Percentiles rank a stretch among this genome's conserved stretches.
Conservation (phyloP, 768 basidiomycete genomes). For the Kwoniella mangroviensis region DNA sequence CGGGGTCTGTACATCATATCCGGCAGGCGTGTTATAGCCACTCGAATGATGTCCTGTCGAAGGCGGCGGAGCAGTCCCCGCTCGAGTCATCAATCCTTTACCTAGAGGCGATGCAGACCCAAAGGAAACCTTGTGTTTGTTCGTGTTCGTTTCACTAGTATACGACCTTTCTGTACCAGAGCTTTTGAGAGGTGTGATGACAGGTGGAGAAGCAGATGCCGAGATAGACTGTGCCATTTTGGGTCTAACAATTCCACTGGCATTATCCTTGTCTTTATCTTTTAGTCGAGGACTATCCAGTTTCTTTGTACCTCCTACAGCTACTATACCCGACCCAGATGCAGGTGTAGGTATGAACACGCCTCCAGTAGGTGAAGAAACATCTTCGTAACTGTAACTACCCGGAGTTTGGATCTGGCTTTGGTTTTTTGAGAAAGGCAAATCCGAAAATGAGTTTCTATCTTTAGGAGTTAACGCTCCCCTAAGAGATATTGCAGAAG, state of each 20-base stretch:
- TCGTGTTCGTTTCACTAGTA: slow-evolving; percentile 3
- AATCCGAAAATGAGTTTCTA: slow-evolving; percentile 20
- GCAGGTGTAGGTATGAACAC: slow-evolving; percentile 13
- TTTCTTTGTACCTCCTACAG: neutral
- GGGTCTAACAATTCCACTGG: slow-evolving; percentile 1
- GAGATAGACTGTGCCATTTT: neutral
- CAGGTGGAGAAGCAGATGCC: slow-evolving; percentile 21
- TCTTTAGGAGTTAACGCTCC: slow-evolving; percentile 27
- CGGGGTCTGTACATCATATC: slow-evolving; percentile 10
- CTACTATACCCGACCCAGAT: neutral
- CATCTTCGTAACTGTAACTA: slow-evolving; percentile 24
- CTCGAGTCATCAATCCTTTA: slow-evolving; percentile 4
- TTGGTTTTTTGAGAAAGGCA: slow-evolving; percentile 11
- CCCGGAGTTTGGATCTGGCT: slow-evolving; percentile 14
- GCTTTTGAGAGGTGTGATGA: slow-evolving; percentile 17
- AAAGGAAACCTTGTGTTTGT: slow-evolving; percentile 22
- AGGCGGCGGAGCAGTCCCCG: slow-evolving; percentile 12
- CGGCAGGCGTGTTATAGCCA: slow-evolving; percentile 19
- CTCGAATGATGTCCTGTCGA: neutral
- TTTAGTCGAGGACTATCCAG: slow-evolving; percentile 15
- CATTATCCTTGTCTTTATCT: slow-evolving; percentile 4
- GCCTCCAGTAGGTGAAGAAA: slow-evolving; percentile 15
- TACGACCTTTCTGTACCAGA: slow-evolving; percentile 21
- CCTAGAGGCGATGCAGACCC: slow-evolving; percentile 21
- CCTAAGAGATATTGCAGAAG: slow-evolving; percentile 34